Evolutionary conservation across 1,284 basidiomycete genomes (phyloP).

Genomic region (Omphalotus olearius): DNA sequence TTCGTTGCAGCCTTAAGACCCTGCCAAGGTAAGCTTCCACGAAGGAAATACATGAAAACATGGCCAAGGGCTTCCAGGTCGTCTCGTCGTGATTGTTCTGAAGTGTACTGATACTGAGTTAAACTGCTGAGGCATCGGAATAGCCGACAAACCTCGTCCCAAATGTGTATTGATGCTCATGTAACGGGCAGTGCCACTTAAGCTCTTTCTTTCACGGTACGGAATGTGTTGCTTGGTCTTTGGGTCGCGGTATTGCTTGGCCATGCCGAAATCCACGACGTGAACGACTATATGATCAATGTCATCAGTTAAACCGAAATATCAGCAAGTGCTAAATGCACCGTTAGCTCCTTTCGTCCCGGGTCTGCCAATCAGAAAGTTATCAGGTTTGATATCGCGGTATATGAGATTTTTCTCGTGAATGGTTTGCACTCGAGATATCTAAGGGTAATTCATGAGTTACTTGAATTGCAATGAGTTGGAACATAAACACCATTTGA

Average conservation of each 20-base stretch:
- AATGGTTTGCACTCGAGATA: conserved; percentile 89
- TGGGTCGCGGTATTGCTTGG: conserved; percentile 95
- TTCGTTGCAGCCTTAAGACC: conserved; percentile 95
- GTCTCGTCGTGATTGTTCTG: conserved; percentile 92
- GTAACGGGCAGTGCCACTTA: conserved; percentile 90
- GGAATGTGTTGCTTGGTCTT: conserved; percentile 98
- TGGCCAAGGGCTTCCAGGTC: conserved; percentile 94
- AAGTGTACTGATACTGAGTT: conserved; percentile 5
- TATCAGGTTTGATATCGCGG: conserved; percentile 97
- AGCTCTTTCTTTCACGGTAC: conserved; percentile 90
- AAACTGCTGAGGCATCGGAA: conserved; percentile 7
- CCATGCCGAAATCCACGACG: conserved; percentile 95
- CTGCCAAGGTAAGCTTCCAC: conserved; percentile 93
- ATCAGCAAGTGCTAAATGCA: conserved; percentile 26
- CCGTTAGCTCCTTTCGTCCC: conserved; percentile 84
- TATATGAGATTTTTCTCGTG: conserved; percentile 98
- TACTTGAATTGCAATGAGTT: not conserved
- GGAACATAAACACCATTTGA: conserved; percentile 70
- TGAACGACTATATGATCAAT: conserved; percentile 34
- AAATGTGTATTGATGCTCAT: conserved; percentile 98
- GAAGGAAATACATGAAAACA: conserved; percentile 97
- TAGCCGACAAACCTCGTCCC: conserved; percentile 66
- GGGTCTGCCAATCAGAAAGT: conserved; percentile 91
- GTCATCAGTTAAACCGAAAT: conserved; percentile 4
- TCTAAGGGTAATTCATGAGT: conserved; percentile 36